These are phyloP conservation scores for Fomitopsis schrenkii DNA, from an alignment of 1,284 basidiomycete species.

Conservation along the genomic window DNA sequence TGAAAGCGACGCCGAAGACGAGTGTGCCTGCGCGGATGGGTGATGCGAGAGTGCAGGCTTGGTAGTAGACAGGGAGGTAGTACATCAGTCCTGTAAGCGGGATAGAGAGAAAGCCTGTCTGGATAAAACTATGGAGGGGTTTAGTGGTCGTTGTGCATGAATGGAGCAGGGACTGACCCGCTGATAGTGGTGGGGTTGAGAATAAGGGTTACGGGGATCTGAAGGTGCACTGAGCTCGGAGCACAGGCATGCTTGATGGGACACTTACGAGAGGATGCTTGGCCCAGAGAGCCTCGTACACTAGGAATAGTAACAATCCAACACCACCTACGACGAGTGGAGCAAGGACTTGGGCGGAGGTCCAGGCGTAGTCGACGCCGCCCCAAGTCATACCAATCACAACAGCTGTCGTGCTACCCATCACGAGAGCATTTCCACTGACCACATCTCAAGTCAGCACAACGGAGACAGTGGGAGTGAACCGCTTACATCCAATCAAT, in stretches of 20 bases:
- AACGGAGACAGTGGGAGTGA: not conserved
- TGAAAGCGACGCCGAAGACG: constrained; percentile 28
- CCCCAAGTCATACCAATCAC: constrained; percentile 20
- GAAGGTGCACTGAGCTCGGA: not conserved
- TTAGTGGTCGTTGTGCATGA: not conserved
- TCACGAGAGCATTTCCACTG: constrained; percentile 18
- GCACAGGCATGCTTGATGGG: not conserved
- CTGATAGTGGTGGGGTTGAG: constrained; percentile 2
- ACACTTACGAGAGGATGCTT: not conserved
- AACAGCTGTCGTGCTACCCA: constrained; percentile 11
- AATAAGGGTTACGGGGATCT: not conserved
- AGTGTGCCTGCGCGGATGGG: constrained; percentile 39
- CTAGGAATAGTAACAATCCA: constrained; percentile 12
- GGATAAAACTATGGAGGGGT: not conserved
- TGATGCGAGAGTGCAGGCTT: constrained; percentile 38
- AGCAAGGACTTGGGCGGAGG: constrained; percentile 13
- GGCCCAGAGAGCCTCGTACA: constrained; percentile 12
- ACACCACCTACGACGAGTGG: constrained; percentile 19
- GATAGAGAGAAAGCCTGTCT: not conserved
- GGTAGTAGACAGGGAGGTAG: constrained; percentile 39
- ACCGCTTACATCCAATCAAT: constrained; percentile 33
- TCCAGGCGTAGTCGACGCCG: constrained; percentile 15
- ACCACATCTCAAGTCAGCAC: not conserved
- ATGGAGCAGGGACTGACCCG: not conserved
- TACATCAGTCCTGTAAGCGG: not conserved